Evolutionary conservation across 495 filamentous ascomycete genomes (phyloP), one percentile per base, ranked within the genome.

Genomic region (Echria macrotheca): DNA sequence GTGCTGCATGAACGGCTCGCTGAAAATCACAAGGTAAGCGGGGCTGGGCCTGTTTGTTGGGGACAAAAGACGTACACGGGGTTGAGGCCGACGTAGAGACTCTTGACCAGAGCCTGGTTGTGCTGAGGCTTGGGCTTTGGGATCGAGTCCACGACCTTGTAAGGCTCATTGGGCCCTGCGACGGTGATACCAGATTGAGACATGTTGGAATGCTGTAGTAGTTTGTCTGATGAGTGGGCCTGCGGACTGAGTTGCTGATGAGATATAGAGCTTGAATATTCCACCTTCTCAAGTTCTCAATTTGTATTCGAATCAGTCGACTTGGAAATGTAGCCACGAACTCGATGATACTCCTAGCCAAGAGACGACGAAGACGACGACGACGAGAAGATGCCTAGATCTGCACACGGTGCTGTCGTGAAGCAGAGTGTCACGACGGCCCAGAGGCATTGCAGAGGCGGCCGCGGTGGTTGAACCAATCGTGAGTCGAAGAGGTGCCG

Each of bases 101-200:
- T 77, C 50, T 78, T 76, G 45, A 79, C 84, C 12, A 85, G 67
- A 7, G 83, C 64, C 42, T 86, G 70, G 22, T 69, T 69, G 5
- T 68, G 65, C 12, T 64, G 59, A 0, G 78, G 75, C 1, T 18
- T 43, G 11, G 54, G 54, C 14, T 50, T 49, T 23, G 49, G 35
- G 18, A 61, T 49, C 49, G 35, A 47, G 38, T 52, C 25, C n/a
- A 53, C 50, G 40, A 61, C 32, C 7, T 28, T 53, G 46, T 55
- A 57, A 17, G 54, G 54, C 37, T 38, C 46, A 22, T 53, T 47
- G 21, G 49, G 51, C 11, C 40, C 58, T 0, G 49, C 22, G 36
- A 61, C 45, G 18, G 49, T 57, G 38, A 61, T 52, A 21, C 54
- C 58, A 2, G 58, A 12, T 41, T 61, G 58, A 1, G 54, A 32